Conservation (phyloP, 306 rosid genomes). For the Oemleria cerasiformis region DNA sequence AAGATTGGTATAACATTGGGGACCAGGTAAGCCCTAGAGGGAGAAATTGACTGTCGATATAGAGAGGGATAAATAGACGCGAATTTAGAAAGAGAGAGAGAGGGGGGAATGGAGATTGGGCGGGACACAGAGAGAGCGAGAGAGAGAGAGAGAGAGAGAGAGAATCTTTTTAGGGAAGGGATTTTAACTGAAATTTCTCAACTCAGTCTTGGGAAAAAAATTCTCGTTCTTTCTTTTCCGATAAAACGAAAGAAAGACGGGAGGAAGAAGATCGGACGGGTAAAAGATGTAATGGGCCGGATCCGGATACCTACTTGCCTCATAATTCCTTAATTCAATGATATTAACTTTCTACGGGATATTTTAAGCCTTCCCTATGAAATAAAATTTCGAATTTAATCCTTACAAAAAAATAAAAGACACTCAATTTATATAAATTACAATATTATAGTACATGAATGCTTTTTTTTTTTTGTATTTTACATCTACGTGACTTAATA, state of each 20-base stretch:
- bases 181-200: conserved; percentile 23
- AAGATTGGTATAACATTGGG: conserved; percentile 31
- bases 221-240: conserved; percentile 36
- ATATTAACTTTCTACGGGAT: no score
- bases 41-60: conserved; percentile 1
- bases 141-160: conserved; percentile 11
- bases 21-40: conserved; percentile 35
- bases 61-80: neutral
- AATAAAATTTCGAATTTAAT: no score
- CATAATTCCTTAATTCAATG: no score
- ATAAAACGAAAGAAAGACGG: conserved; percentile 29
- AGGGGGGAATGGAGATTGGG: conserved; percentile 18
- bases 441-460: no score
- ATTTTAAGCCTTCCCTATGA: no score
- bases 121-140: conserved; percentile 21
- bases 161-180: conserved; percentile 19
- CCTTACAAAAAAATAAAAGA: no score
- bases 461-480: no score
- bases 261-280: conserved; percentile 39
- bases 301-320: neutral
- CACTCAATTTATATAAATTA: no score
- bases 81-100: conserved; percentile 7
- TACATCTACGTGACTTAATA: no score
- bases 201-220: conserved; percentile 15
- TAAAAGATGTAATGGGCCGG: conserved; percentile 22